Evolutionary conservation across 306 rosid species (phyloP).

Genomic region (Sesbania bispinosa): DNA sequence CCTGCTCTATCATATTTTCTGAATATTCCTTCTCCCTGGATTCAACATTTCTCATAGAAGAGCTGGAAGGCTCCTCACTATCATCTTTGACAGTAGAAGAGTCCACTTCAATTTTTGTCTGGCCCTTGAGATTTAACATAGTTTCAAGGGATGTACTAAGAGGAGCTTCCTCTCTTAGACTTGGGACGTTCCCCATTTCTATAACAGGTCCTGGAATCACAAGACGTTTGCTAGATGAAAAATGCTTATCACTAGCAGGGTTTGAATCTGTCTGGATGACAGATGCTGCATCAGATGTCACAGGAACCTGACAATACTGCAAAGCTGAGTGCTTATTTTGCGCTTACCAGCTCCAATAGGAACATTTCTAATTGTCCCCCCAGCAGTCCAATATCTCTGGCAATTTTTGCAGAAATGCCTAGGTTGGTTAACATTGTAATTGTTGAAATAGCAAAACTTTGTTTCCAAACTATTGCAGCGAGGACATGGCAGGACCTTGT

Average conservation of each 20-base stretch:
- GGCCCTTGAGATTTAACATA: constrained; percentile 38
- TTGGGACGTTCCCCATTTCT: constrained; percentile 15
- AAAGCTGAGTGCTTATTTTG: constrained; percentile 39
- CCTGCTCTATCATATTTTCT: constrained; percentile 30
- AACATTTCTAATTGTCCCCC: constrained; percentile 60
- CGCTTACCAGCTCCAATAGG: constrained; percentile 69
- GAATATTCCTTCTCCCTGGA: constrained; percentile 26
- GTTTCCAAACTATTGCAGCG: constrained; percentile 61
- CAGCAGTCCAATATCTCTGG: constrained; percentile 76
- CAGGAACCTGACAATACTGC: constrained; percentile 23
- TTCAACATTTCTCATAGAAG: constrained; percentile 27
- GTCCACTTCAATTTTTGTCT: constrained; percentile 23
- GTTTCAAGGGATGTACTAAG: constrained; percentile 44
- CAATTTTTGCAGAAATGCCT: constrained; percentile 65
- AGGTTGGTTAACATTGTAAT: constrained; percentile 65
- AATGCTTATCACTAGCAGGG: background rate
- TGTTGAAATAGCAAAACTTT: constrained; percentile 68
- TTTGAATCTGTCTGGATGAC: constrained; percentile 24
- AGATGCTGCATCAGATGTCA: constrained; percentile 20
- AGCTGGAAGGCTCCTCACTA: constrained; percentile 31
- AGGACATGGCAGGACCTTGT: constrained; percentile 60
- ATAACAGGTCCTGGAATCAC: constrained; percentile 15
- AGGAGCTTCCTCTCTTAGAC: constrained; percentile 33
- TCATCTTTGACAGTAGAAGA: constrained; percentile 27
- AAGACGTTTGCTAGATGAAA: constrained; percentile 13